Evolutionary conservation across 805 yeast species (phyloP), one percentile per base, ranked within the genome.

Genomic region (Wickerhamiella occidentalis): DNA sequence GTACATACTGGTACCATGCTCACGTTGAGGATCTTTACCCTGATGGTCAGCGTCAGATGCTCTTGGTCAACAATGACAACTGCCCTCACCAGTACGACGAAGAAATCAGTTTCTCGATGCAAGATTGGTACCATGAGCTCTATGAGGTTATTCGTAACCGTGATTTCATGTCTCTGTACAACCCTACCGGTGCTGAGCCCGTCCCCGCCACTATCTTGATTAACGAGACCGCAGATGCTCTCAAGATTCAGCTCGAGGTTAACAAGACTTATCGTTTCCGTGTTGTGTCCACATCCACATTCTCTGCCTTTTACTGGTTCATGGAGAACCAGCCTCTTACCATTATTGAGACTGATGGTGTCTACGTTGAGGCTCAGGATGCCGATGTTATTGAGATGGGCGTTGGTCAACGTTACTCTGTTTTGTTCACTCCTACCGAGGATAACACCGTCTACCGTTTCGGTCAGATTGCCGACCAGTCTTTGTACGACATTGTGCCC

Each of bases 111-210:
- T 61, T 90, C 53, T 68, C 83, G 7, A 58, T 92, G 40, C 71
- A 82, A 44, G 98, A 92, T 61, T 88, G 96, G 94, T 92, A 92
- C 69, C 95, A 86, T 64, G 73, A 73, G 42, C 64, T 66, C 46
- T 72, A 80, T 28, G 76, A 66, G 35, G 69, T 82, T 56, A 68
- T 72, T 55, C 38, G 55, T 4, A 56, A 64, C 18, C 68, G 73
- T 15, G 51, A 58, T 33, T 88, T 92, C 69, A 62, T 87, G 71
- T 76, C 69, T 56, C 64, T 80, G 54, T 79, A 73, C 70, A 92
- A 92, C 67, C 98, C 98, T 52, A 85, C 96, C 8, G 98, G 98
- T 61, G 96, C 97, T 40, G 98, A 92, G 69, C 98, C 98, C 47
- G 80, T 92, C 57, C 98, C 98, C 7, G 82, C 84, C 56, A 71